phyloP scores from a whole-genome alignment of 2,329 filamentous ascomycete genomes.

The Sphaerulina populicola region DNA sequence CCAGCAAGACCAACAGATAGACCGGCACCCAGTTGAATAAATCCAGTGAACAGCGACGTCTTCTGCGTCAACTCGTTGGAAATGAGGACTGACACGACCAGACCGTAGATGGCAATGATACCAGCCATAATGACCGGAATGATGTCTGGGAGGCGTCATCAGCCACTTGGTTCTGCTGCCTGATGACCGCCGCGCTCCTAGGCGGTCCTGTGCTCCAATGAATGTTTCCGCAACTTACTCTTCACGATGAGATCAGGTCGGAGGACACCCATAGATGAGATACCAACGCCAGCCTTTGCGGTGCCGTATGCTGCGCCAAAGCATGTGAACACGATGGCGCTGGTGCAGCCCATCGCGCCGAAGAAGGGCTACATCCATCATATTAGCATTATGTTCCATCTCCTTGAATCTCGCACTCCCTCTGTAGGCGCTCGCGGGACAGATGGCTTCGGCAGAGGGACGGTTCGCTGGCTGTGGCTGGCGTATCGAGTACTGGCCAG shows the following conservation, averaged over 20 bases:
- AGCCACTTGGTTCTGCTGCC: conserved; percentile 7
- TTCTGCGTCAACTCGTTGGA: conserved; percentile 45
- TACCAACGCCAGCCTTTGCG: conserved; percentile 97
- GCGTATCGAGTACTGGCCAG: neutral
- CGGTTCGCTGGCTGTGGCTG: neutral
- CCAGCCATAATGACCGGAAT: conserved; percentile 99
- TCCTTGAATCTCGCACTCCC: neutral
- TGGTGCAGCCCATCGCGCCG: conserved; percentile 92
- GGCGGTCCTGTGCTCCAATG: neutral
- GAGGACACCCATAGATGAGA: conserved; percentile 95
- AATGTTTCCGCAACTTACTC: conserved; percentile 56
- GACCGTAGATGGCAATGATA: conserved; percentile 94
- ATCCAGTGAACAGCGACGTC: conserved; percentile 43
- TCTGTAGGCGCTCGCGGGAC: neutral
- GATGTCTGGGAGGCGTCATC: conserved; percentile 58
- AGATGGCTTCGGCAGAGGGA: neutral
- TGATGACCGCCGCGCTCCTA: neutral
- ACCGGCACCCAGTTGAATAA: conserved; percentile 48
- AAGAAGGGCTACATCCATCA: conserved; percentile 64
- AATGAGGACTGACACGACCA: conserved; percentile 48
- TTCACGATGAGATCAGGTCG: conserved; percentile 97
- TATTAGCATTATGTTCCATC: conserved; percentile 12
- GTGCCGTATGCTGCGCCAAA: conserved; percentile 96
- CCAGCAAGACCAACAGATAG: conserved; percentile 41
- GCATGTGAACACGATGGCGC: conserved; percentile 92